Evolutionary conservation across 1,284 basidiomycete species (phyloP), one percentile per base, ranked within the genome.

Genomic region (Papiliotrema laurentii): DNA sequence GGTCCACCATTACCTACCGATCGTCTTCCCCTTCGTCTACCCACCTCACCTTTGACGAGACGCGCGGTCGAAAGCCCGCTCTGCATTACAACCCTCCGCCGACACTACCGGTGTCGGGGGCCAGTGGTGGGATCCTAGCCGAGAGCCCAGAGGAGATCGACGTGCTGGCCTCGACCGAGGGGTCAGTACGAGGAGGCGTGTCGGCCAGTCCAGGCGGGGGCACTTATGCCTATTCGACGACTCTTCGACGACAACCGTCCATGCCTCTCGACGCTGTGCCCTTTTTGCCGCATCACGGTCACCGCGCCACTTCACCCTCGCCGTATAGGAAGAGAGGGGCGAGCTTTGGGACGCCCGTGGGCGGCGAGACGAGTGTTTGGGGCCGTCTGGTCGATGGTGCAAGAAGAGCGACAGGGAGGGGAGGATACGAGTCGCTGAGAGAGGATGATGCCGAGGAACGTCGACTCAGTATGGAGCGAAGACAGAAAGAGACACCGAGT

Each of bases 401-500:
- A n/a, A 60, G 55, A 44, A 53, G 50, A 26, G 39, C 63, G 25
- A 53, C 60, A 5, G 66, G 67, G 9, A 54, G 53, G 28, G 49
- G 51, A 11, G 65, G 53, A 18, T 66, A 68, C 27, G 65, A 62
- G 25, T 55, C 18, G 25, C 19, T 33, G 10, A 28, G 63, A 7
- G 34, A 44, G 24, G 46, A 41, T 34, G 35, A 48, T 18, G 58
- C 57, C 7, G 55, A 58, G 36, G 57, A 63, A 21, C 57, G 60
- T 42, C 47, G 54, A 39, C 43, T 57, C 16, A 33, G 53, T 19
- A 50, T 34, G 26, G 64, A 60, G 59, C 64, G 55, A 60, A 71
- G 58, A 67, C 61, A 43, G 61, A 58, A 36, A 37, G 49, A 75
- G 26, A 74, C 72, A 26, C 73, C 71, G 3, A 69, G 66, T 45